Percentiles rank a stretch among this genome's conserved stretches.
These are phyloP conservation scores for Globisporangium splendens DNA, from an alignment of 352 stramenopile genomes.

Conservation along the genomic window DNA sequence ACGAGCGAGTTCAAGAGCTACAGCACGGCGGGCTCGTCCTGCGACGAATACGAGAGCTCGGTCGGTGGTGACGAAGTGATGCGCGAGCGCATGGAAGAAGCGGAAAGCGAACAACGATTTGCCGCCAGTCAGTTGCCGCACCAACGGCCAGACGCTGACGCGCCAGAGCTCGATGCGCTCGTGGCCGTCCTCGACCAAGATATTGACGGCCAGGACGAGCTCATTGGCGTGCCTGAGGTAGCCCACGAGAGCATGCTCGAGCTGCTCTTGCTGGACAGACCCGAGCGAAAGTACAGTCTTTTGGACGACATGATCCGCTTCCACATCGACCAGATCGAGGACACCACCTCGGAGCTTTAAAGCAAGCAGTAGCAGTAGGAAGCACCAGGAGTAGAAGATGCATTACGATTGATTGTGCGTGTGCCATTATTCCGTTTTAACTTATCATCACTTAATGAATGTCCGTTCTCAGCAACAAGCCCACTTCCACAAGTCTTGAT, in stretches of 20 bases:
- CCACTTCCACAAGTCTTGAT: too few species aligned
- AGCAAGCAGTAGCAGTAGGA: neutral
- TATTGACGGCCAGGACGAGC: slow-evolving; percentile 8
- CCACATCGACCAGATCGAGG: slow-evolving; percentile 28
- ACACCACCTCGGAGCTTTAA: neutral
- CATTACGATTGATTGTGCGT: too few species aligned
- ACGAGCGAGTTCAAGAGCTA: slow-evolving; percentile 12
- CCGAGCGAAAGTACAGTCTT: slow-evolving; percentile 18
- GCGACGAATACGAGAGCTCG: slow-evolving; percentile 27
- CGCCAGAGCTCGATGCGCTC: slow-evolving; percentile 25
- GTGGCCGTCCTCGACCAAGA: slow-evolving; percentile 30
- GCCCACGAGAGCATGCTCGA: slow-evolving; percentile 6
- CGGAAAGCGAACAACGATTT: neutral
- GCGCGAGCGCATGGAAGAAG: slow-evolving; percentile 10
- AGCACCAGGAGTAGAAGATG: too few species aligned
- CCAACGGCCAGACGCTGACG: neutral
- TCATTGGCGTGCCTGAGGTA: neutral
- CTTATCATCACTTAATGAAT: too few species aligned
- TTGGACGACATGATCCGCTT: slow-evolving; percentile 49
- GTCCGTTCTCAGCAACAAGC: too few species aligned
- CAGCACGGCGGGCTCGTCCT: slow-evolving; percentile 13
- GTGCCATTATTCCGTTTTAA: too few species aligned
- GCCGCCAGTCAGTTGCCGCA: neutral
- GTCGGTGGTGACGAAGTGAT: slow-evolving; percentile 18
- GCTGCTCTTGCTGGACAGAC: slow-evolving; percentile 12